Conservation (phyloP, 2,329 filamentous ascomycete species). For the Botrytis tulipae region DNA sequence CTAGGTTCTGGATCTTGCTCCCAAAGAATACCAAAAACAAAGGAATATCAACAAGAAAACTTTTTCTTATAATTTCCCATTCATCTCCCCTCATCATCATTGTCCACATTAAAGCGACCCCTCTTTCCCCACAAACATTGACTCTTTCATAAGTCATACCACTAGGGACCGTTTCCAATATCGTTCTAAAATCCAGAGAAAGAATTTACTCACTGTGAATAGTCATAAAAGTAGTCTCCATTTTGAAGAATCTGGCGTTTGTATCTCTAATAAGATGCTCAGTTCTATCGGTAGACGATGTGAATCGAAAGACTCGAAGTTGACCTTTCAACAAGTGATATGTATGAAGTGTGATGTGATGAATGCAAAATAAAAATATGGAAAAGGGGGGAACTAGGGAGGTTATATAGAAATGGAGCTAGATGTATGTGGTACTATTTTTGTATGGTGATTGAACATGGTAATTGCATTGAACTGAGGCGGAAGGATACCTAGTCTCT, state of each 20-base stretch:
- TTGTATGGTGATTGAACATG: background rate
- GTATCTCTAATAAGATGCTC: constrained; percentile 41
- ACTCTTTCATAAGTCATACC: background rate
- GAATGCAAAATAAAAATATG: background rate
- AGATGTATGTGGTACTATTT: background rate
- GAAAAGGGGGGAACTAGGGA: too few relatives aligned
- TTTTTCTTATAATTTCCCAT: background rate
- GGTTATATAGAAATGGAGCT: constrained; percentile 4
- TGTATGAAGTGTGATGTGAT: background rate
- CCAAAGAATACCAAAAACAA: background rate
- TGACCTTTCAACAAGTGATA: background rate
- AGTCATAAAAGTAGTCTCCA: constrained; percentile 89
- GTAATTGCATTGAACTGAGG: background rate
- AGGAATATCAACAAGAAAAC: background rate
- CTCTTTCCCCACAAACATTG: background rate
- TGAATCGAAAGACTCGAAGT: background rate
- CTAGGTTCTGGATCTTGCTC: background rate
- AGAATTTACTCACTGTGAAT: constrained; percentile 68
- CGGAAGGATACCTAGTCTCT: background rate
- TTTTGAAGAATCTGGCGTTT: constrained; percentile 44
- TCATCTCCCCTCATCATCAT: background rate
- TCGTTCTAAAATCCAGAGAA: background rate
- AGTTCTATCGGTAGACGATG: constrained; percentile 31
- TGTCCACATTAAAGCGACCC: background rate
- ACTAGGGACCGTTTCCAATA: background rate